Evolutionary conservation across 2,329 filamentous ascomycete genomes (phyloP).

Genomic region (Xylaria sp.): DNA sequence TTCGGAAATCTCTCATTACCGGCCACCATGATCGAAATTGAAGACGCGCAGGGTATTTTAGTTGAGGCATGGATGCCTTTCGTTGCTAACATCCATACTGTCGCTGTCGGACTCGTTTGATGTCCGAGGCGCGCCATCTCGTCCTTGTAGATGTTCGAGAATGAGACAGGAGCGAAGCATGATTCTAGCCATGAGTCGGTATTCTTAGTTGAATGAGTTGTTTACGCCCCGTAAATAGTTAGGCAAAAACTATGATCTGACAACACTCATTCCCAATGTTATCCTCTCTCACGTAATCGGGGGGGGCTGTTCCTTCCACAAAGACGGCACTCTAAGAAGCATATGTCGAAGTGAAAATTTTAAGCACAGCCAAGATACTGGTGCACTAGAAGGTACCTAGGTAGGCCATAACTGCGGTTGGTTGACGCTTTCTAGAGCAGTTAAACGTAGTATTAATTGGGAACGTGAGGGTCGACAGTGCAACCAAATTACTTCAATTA

Average conservation of each 20-base stretch:
- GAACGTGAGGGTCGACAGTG: too few species aligned
- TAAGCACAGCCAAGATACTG: too few species aligned
- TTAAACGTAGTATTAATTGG: too few species aligned
- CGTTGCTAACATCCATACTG: not conserved
- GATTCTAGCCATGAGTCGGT: too few species aligned
- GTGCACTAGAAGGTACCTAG: too few species aligned
- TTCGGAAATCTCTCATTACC: not conserved
- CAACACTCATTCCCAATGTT: not conserved
- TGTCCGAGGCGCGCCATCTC: constrained; percentile 14
- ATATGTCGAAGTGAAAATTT: too few species aligned
- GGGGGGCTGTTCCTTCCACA: too few species aligned
- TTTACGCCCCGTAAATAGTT: not conserved
- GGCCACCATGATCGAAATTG: not conserved
- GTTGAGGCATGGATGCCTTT: not conserved
- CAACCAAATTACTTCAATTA: too few species aligned
- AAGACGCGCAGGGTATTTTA: not conserved
- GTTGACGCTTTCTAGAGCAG: too few species aligned
- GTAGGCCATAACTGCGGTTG: too few species aligned
- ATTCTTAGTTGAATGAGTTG: not conserved
- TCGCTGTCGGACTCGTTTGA: constrained; percentile 25
- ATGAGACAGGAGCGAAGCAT: not conserved
- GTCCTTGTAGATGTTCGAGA: not conserved
- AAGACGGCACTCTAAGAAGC: too few species aligned
- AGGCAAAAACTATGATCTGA: not conserved
- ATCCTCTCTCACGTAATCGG: not conserved